Conservation (phyloP, 2,329 filamentous ascomycete species). For the Pseudogymnoascus sp. region DNA sequence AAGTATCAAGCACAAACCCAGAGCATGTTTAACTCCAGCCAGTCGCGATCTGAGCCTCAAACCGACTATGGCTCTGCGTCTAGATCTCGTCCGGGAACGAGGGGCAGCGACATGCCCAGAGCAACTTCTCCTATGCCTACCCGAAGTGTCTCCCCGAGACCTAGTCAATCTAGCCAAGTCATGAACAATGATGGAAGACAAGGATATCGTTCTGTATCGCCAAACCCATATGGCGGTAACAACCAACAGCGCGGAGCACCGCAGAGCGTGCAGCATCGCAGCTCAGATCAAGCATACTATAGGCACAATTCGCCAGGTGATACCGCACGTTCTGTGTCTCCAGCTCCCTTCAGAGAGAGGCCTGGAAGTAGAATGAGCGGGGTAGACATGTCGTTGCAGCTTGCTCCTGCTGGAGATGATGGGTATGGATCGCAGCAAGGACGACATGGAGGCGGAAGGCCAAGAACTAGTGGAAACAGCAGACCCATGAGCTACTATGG, state of each 20-base stretch:
- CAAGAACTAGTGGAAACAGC: conserved; percentile 39
- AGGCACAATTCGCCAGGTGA: conserved; percentile 42
- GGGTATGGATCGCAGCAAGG: conserved; percentile 52
- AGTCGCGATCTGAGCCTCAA: conserved; percentile 26
- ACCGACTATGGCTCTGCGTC: conserved; percentile 27
- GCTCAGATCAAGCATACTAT: conserved; percentile 45
- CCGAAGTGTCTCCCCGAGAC: conserved; percentile 57
- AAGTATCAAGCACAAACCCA: conserved; percentile 79
- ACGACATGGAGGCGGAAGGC: conserved; percentile 41
- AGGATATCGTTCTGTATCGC: conserved; percentile 46
- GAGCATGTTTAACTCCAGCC: conserved; percentile 57
- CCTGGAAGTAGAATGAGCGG: conserved; percentile 39
- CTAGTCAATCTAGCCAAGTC: conserved; percentile 29
- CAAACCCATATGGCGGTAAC: conserved; percentile 51
- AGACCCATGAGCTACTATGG: conserved; percentile 48
- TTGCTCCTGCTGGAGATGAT: conserved; percentile 49
- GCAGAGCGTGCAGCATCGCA: conserved; percentile 38
- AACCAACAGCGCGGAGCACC: conserved; percentile 25
- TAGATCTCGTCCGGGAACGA: conserved; percentile 50
- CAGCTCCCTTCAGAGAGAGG: conserved; percentile 38
- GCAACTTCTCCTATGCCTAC: conserved; percentile 63
- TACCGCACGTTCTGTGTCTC: conserved; percentile 39
- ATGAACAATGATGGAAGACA: conserved; percentile 43
- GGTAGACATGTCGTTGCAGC: conserved; percentile 65
- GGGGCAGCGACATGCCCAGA: conserved; percentile 52